Evolutionary conservation across 345 rosid species (phyloP).

Genomic region (Euphorbia pulcherrima): DNA sequence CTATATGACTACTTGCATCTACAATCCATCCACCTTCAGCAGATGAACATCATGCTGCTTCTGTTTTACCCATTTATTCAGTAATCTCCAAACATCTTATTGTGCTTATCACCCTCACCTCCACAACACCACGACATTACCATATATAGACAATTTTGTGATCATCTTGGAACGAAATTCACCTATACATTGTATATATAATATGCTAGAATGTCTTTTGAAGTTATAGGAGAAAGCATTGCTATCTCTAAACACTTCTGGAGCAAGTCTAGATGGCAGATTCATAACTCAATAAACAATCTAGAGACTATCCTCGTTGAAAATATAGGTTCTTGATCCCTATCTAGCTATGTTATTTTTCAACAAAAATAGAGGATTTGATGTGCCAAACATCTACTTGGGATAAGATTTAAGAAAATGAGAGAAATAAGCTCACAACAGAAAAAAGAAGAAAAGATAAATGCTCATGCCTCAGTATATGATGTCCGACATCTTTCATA

Average conservation of each 20-base stretch:
- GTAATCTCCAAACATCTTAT: background rate
- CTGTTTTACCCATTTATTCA: background rate
- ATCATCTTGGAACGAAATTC: background rate
- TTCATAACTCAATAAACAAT: background rate
- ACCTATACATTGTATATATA: no score
- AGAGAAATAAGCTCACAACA: background rate
- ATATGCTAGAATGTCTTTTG: no score
- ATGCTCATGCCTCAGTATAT: conserved; percentile 74
- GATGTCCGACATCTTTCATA: conserved; percentile 97
- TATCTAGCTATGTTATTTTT: background rate
- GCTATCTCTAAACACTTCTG: background rate
- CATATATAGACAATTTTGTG: background rate
- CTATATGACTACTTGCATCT: background rate
- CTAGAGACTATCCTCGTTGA: background rate
- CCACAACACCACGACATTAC: background rate
- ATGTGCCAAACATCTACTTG: background rate
- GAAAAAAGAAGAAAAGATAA: conserved; percentile 12
- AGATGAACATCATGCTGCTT: background rate
- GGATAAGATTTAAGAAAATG: conserved; percentile 6
- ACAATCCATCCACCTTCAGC: background rate
- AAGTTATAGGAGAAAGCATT: background rate
- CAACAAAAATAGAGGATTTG: background rate
- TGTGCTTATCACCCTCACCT: background rate
- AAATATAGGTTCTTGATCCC: background rate
- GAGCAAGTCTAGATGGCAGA: background rate